A percentile compares a stretch with the other conserved stretches of the same genome.
These are phyloP conservation scores for Aspergillus hiratsukae DNA, from an alignment of 2,329 filamentous ascomycete genomes.

Conservation along the genomic window DNA sequence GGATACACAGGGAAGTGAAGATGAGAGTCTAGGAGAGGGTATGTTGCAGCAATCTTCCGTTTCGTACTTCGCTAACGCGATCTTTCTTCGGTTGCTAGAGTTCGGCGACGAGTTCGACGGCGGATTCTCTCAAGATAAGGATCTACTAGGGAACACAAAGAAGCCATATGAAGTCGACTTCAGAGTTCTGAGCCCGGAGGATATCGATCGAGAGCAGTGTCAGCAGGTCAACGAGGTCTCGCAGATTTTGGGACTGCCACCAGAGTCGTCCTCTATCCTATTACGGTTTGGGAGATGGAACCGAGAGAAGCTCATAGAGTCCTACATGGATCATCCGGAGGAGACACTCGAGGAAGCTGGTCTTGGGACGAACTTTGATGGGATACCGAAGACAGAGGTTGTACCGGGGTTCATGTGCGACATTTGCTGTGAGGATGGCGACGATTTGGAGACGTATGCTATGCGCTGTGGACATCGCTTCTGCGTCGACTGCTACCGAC, in stretches of 20 bases:
- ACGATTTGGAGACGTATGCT: constrained; percentile 74
- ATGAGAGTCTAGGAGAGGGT: constrained; percentile 50
- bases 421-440: constrained; percentile 90
- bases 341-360: constrained; percentile 80
- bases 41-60: constrained; percentile 8
- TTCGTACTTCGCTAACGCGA: constrained; percentile 2
- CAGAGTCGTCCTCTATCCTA: constrained; percentile 86
- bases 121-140: constrained; percentile 63
- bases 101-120: constrained; percentile 56
- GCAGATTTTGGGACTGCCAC: constrained; percentile 80
- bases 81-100: constrained; percentile 34
- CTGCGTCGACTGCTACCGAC: constrained; percentile 85
- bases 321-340: constrained; percentile 87
- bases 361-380: constrained; percentile 60
- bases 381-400: constrained; percentile 63
- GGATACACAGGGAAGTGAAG: constrained; percentile 66
- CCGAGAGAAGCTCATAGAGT: constrained; percentile 88
- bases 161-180: constrained; percentile 80
- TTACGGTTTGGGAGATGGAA: constrained; percentile 92
- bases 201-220: constrained; percentile 82
- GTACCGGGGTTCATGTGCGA: constrained; percentile 81
- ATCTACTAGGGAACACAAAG: constrained; percentile 66
- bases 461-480: constrained; percentile 95
- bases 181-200: constrained; percentile 71
- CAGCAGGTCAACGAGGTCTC: constrained; percentile 85